Evolutionary conservation across 306 rosid species (phyloP).

Genomic region (Ochetophila trinervis): DNA sequence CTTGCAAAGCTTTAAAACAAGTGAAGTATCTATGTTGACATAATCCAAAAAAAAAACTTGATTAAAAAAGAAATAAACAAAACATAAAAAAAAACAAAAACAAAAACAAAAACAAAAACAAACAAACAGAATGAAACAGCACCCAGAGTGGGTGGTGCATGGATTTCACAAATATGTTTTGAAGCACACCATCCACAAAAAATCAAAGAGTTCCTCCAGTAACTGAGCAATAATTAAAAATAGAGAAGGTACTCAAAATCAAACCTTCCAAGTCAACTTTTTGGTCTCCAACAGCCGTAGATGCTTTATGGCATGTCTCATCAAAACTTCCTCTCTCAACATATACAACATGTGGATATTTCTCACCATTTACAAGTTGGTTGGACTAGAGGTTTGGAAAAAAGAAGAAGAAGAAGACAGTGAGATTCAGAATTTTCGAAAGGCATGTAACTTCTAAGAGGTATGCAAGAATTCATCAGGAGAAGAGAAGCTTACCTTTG

Average conservation of each 20-base stretch:
- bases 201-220: neutral
- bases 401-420: slow-evolving; percentile 15
- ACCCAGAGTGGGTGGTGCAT: too few relatives aligned
- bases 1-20: too few relatives aligned
- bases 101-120: too few relatives aligned
- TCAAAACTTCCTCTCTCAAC: slow-evolving; percentile 44
- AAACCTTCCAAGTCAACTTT: slow-evolving; percentile 67
- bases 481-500: slow-evolving; percentile 53
- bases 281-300: slow-evolving; percentile 34
- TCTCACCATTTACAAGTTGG: slow-evolving; percentile 56
- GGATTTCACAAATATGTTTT: too few relatives aligned
- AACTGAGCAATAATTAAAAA: neutral
- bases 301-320: slow-evolving; percentile 24
- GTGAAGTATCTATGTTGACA: too few relatives aligned
- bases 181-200: neutral
- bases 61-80: too few relatives aligned
- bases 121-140: too few relatives aligned
- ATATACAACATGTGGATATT: slow-evolving; percentile 75
- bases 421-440: slow-evolving; percentile 9
- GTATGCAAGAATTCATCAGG: slow-evolving; percentile 13
- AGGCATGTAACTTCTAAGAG: slow-evolving; percentile 17
- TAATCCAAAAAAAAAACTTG: too few relatives aligned
- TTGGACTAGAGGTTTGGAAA: slow-evolving; percentile 47
- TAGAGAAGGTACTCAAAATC: slow-evolving; percentile 6
- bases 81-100: too few relatives aligned